phyloP scores from a whole-genome alignment of 2,329 filamentous ascomycete species.

The Fusarium sp. region DNA sequence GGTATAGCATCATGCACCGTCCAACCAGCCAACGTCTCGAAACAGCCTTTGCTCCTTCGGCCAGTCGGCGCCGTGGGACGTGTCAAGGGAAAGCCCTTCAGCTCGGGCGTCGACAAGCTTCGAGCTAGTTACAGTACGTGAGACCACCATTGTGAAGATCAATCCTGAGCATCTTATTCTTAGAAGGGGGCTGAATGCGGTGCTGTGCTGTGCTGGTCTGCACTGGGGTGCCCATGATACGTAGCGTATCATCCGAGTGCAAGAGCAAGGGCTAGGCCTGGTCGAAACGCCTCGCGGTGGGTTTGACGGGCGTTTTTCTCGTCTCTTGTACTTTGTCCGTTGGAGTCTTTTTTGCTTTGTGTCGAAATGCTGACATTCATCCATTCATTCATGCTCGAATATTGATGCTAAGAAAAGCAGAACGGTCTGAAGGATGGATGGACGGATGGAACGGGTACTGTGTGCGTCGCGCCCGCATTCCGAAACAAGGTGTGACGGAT shows the following conservation, averaged over 20 bases:
- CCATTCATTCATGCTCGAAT: neutral
- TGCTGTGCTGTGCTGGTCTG: neutral
- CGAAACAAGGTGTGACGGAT: constrained; percentile 4
- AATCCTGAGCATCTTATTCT: constrained; percentile 22
- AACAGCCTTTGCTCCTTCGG: constrained; percentile 6
- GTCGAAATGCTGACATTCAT: neutral
- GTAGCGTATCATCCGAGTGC: neutral
- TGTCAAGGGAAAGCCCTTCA: constrained; percentile 8
- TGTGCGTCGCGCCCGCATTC: constrained; percentile 1
- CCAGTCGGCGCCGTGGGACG: constrained; percentile 9
- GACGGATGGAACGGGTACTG: neutral
- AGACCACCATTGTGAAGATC: constrained; percentile 28
- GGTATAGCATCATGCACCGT: neutral
- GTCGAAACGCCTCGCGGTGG: neutral
- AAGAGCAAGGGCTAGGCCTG: neutral
- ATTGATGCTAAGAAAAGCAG: neutral
- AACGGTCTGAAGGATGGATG: neutral
- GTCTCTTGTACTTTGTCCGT: neutral
- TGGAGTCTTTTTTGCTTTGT: neutral
- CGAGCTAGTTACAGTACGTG: constrained; percentile 26
- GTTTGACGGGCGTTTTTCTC: neutral
- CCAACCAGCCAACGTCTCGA: constrained; percentile 19
- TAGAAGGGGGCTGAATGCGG: constrained; percentile 1
- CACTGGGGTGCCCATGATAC: neutral
- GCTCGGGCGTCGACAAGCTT: constrained; percentile 23